Base-by-base conservation (phyloP, 2,329 filamentous ascomycete species). In the Calcarisporium arbuscula region DNA sequence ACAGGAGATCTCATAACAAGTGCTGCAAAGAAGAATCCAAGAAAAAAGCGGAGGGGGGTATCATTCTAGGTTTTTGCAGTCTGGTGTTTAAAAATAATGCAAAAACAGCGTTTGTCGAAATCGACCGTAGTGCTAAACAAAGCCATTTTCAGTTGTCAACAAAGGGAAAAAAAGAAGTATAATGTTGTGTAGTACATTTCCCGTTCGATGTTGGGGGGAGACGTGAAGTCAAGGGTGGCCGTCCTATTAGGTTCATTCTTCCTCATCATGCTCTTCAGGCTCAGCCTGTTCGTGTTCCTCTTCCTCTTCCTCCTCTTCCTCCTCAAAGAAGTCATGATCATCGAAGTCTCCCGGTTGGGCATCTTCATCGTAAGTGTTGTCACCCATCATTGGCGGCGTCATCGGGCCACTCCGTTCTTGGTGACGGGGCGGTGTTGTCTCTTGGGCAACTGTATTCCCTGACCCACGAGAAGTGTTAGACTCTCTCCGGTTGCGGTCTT, bases 331-430 rank as follows among this genome's bases (percentile, higher is more conserved):
- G 35, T 70, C 72, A 21, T 72, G 67, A 52, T 77, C 72, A 47
- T 77, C 72, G 57, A 75, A 75, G 35, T 74, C 70, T 38, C 69
- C 74, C 4, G 70, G 65, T 23, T 69, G 69, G 6, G 77, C 77
- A 52, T 82, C 77, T 19, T 66, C 66, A 50, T 82, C 77, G 51
- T 81, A 82, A 39, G 65, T 68, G 21, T 67, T 56, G 21, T 64
- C 64, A 70, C 77, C 74, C 72, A 80, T 79, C 0, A 74, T 74
- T 19, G 77, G 74, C 19, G 77, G 76, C 36, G 77, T 81, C 41
- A 70, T 62, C 6, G 72, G 73, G 28, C 61, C 61, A 12, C 51
- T 46, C 46, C 49, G 50, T n/a, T 49, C 45, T 42, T 60, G 54
- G 38, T 57, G 56, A 17, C 58, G 63, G 16, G 62, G 62, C 34